Conservation (phyloP, 257 asterid species). For the Scutellaria galericulata region DNA sequence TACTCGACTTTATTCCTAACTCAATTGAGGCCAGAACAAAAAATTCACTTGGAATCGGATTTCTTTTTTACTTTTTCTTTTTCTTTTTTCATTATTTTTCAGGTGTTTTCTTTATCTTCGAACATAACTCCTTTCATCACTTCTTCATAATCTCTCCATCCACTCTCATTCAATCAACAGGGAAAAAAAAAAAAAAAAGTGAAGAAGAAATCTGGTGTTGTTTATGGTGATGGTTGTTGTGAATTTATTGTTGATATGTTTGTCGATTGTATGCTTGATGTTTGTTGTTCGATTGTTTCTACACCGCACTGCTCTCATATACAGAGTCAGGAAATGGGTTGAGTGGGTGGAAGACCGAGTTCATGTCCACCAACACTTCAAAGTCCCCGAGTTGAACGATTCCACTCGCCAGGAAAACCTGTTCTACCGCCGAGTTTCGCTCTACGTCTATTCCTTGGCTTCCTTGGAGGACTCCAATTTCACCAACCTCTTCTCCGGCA, state of each 20-base stretch:
- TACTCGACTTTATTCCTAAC: slow-evolving; percentile 18
- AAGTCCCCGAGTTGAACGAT: slow-evolving; percentile 64
- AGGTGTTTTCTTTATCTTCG: too few relatives aligned
- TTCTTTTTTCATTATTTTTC: not conserved
- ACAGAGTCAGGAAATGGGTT: slow-evolving; percentile 48
- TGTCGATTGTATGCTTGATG: slow-evolving; percentile 28
- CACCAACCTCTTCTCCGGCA: slow-evolving; percentile 62
- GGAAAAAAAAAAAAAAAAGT: not conserved
- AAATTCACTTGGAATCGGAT: too few relatives aligned
- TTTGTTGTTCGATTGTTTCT: slow-evolving; percentile 55
- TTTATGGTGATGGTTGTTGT: slow-evolving; percentile 41
- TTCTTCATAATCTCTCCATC: not conserved
- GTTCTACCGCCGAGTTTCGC: slow-evolving; percentile 53
- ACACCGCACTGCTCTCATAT: slow-evolving; percentile 72
- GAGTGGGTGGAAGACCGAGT: slow-evolving; percentile 63
- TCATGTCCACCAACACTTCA: slow-evolving; percentile 70
- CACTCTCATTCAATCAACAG: not conserved
- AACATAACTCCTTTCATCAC: not conserved
- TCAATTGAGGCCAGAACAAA: not conserved
- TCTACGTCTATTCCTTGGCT: slow-evolving; percentile 56
- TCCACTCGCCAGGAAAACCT: slow-evolving; percentile 58
- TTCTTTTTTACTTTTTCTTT: not conserved
- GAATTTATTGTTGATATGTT: slow-evolving; percentile 34
- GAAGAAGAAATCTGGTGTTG: not conserved
- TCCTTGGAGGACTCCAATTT: slow-evolving; percentile 67